Evolutionary conservation across 805 yeast genomes (phyloP).

Genomic region (Pichia cephalocereana): DNA sequence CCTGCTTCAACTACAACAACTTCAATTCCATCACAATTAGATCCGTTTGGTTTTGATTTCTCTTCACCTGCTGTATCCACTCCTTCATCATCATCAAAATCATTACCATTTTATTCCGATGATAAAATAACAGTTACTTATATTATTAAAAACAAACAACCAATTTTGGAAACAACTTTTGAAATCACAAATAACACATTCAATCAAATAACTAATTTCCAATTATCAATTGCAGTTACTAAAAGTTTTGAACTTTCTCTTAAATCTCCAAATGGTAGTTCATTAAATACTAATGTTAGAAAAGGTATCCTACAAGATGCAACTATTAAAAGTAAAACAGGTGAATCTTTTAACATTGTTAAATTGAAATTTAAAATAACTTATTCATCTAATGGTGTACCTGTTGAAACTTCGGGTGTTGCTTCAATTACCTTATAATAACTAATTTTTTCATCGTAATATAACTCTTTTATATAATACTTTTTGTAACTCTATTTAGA

Average conservation of each 20-base stretch:
- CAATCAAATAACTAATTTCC: slow-evolving; percentile 45
- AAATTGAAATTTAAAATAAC: slow-evolving; percentile 72
- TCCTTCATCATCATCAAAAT: slow-evolving; percentile 1
- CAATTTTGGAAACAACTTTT: slow-evolving; percentile 14
- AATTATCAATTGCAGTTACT: slow-evolving; percentile 27
- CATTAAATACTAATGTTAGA: slow-evolving; percentile 10
- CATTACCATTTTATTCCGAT: slow-evolving; percentile 11
- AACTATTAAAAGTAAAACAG: slow-evolving; percentile 14
- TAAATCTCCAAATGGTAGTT: slow-evolving; percentile 19
- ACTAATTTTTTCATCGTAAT: neutral
- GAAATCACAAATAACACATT: slow-evolving; percentile 20
- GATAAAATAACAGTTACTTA: slow-evolving; percentile 20
- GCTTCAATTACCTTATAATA: slow-evolving; percentile 15
- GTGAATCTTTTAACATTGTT: slow-evolving; percentile 18
- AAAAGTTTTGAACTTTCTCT: slow-evolving; percentile 22
- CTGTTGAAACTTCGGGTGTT: slow-evolving; percentile 51
- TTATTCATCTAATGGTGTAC: slow-evolving; percentile 39
- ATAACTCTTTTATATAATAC: neutral
- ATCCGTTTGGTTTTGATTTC: slow-evolving; percentile 30
- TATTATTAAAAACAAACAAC: slow-evolving; percentile 12
- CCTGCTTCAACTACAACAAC: slow-evolving; percentile 2
- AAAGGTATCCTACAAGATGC: slow-evolving; percentile 21
- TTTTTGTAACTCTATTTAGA: no score
- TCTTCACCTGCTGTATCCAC: neutral
- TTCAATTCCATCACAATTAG: slow-evolving; percentile 13